These are phyloP conservation scores for Ensete ventricosum DNA, from an alignment of 176 grass and related monocot species.

Conservation along the genomic window DNA sequence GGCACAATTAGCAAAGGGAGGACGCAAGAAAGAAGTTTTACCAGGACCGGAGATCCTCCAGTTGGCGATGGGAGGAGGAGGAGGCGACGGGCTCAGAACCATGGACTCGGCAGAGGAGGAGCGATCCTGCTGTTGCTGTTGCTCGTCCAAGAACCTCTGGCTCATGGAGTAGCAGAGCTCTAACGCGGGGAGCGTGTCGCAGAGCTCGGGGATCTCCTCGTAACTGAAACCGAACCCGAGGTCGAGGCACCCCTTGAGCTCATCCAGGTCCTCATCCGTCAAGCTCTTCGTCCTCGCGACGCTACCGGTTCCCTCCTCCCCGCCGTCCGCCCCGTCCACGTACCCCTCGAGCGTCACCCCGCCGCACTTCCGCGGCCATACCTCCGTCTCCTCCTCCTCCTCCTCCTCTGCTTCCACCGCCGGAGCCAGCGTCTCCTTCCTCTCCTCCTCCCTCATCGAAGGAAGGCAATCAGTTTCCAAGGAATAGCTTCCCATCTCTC, in stretches of 20 bases:
- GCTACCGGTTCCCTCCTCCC: not conserved
- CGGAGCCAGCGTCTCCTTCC: not conserved
- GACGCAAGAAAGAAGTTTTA: not conserved
- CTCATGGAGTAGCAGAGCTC: conserved; percentile 1
- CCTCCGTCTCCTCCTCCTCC: no score
- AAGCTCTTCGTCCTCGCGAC: not conserved
- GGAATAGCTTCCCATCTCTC: no score
- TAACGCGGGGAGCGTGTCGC: not conserved
- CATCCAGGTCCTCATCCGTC: not conserved
- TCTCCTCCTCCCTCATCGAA: not conserved
- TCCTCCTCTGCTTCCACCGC: not conserved
- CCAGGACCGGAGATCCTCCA: not conserved
- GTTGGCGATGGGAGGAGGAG: not conserved
- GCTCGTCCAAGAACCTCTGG: not conserved
- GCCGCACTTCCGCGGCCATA: not conserved
- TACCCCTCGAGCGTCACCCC: not conserved
- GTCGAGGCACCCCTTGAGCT: not conserved
- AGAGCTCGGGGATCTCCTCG: not conserved
- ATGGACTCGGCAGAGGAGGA: not conserved
- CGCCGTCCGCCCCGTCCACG: not conserved
- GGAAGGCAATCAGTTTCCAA: not conserved
- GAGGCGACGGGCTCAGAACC: not conserved
- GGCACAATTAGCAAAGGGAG: no score
- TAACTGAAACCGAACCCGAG: not conserved
- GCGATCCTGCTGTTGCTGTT: not conserved